Conservation (phyloP, 139 green algal genomes). For the Chlorella sp. region DNA sequence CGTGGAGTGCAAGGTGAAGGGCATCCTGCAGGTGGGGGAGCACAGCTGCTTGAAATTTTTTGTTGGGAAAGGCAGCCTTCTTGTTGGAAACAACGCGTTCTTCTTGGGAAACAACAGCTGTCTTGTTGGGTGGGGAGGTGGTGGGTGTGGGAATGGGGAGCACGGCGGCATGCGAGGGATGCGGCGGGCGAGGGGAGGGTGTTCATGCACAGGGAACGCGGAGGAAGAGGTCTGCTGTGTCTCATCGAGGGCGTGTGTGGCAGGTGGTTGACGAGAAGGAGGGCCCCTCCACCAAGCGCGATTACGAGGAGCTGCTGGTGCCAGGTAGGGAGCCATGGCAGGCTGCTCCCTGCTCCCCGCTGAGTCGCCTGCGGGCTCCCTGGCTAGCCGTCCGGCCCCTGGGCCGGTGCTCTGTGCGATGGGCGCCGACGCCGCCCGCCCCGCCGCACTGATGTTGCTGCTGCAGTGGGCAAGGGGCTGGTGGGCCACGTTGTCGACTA, state of each 20-base stretch:
- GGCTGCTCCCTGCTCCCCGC: neutral
- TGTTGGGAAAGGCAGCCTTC: too few species aligned
- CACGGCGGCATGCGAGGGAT: too few species aligned
- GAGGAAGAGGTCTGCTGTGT: too few species aligned
- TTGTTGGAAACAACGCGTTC: too few species aligned
- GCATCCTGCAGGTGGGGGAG: slow-evolving; percentile 71
- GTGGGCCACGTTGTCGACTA: slow-evolving; percentile 65
- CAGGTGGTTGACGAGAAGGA: slow-evolving; percentile 79
- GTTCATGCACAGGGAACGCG: too few species aligned
- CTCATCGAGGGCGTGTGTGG: too few species aligned
- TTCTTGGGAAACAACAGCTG: too few species aligned
- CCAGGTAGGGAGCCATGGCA: slow-evolving; percentile 14
- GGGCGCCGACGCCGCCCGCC: neutral
- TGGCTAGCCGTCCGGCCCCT: neutral
- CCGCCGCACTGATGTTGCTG: neutral
- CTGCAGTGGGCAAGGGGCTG: slow-evolving; percentile 42
- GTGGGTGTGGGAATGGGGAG: too few species aligned
- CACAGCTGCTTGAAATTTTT: neutral
- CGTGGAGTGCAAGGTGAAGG: slow-evolving; percentile 76
- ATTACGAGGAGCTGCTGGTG: slow-evolving; percentile 65
- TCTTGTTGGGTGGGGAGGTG: too few species aligned
- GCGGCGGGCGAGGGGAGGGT: too few species aligned
- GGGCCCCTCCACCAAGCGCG: slow-evolving; percentile 76
- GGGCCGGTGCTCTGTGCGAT: neutral
- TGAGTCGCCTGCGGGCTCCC: neutral